Evolutionary conservation across 2,329 filamentous ascomycete species (phyloP).

Genomic region (Didymosphaeria variabile): DNA sequence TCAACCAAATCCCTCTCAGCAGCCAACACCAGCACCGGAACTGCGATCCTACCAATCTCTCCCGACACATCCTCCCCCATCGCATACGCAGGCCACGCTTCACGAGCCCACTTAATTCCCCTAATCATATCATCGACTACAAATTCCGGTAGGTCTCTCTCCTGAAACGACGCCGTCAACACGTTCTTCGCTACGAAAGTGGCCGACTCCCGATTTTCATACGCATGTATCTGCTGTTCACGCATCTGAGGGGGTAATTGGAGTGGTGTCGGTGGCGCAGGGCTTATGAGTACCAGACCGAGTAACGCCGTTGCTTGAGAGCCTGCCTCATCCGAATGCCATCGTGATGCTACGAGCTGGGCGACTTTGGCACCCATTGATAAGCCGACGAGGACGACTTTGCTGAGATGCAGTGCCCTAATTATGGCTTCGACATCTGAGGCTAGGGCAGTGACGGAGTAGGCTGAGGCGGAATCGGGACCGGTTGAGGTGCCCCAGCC

Average conservation of each 20-base stretch:
- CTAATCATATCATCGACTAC: background rate
- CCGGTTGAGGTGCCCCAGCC: background rate
- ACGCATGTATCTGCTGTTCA: background rate
- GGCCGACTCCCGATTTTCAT: background rate
- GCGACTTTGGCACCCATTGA: background rate
- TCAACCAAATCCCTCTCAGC: background rate
- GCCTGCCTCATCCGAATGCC: background rate
- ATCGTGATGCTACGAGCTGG: background rate
- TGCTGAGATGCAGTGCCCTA: background rate
- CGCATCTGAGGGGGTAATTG: background rate
- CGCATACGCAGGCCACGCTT: conserved; percentile 6
- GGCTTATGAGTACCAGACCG: background rate
- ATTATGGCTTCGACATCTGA: background rate
- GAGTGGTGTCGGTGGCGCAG: background rate
- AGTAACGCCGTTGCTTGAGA: background rate
- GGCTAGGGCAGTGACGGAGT: background rate
- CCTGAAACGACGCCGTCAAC: background rate
- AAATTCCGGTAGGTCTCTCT: background rate
- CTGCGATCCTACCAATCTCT: background rate
- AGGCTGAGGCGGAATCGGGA: background rate
- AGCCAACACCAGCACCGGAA: conserved; percentile 1
- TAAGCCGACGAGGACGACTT: background rate
- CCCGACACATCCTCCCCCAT: conserved; percentile 8
- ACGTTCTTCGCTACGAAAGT: background rate
- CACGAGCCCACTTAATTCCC: background rate